Evolutionary conservation across 1,284 basidiomycete species (phyloP), one percentile per base, ranked within the genome.

Genomic region (Thecaphora thlaspeos): DNA sequence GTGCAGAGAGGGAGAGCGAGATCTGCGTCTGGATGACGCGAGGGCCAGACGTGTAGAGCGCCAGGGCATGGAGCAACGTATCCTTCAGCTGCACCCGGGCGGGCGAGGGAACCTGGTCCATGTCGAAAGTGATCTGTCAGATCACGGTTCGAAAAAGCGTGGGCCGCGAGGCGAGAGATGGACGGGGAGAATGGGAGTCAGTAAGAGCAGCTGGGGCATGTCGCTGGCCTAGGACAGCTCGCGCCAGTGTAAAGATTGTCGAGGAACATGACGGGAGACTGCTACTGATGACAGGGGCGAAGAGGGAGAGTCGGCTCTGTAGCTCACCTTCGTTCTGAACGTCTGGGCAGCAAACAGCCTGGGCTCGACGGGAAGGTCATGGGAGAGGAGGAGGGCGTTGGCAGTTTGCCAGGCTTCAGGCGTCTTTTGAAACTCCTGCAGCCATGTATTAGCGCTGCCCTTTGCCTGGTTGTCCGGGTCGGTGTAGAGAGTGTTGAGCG

Each of bases 311-410:
- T n/a, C n/a, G n/a, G n/a, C n/a, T n/a, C n/a, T n/a, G n/a, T n/a
- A n/a, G 80, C 86, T 70, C 58, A 91, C 93, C 84, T 99, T 99
- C 55, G 88, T 84, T 73, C 94, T 84, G 78, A 99, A 91, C 0
- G 95, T 98, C 80, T 98, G 95, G 0, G 94, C 91, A 17, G 93
- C 91, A 77, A 99, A 97, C 43, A 97, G 81, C 73, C 92, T 89
- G 32, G 90, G 90, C 53, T 91, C 85, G 43, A 84, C 79, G 1
- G 91, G 89, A 4, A 87, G 85, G 64, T 91, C 88, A 43, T 86
- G 84, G 3, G 88, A 86, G 52, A 88, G 85, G 51, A 99, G 85
- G 56, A 99, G 84, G 70, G 88, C 82, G 81, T 96, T 94, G 80
- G 91, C 94, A 43, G 89, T 91, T 68, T 87, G 83, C 95, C 95